phyloP scores from a whole-genome alignment of 75 land plant genomes.

The Selaginella moellendorffii region DNA sequence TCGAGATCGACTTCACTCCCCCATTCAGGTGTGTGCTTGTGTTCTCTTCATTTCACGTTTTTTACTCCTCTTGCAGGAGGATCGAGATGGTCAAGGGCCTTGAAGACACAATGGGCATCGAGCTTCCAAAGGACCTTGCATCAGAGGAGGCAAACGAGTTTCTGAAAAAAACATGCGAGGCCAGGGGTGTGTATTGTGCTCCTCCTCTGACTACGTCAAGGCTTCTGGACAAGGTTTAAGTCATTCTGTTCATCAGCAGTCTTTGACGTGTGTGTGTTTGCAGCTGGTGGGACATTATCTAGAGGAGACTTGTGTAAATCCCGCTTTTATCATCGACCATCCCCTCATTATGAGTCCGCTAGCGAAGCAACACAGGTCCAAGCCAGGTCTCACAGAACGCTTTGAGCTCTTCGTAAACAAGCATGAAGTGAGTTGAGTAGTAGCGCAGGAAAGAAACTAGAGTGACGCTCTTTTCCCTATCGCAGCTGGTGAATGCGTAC shows the following conservation, averaged over 20 bases:
- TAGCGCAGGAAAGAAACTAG: neutral
- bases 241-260: neutral
- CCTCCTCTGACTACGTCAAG: constrained; percentile 88
- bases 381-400: constrained; percentile 70
- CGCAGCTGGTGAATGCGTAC: constrained; percentile 88
- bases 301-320: constrained; percentile 79
- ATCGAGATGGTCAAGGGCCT: constrained; percentile 82
- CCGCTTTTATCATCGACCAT: constrained; percentile 88
- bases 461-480: neutral
- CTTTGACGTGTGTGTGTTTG: neutral
- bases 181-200: constrained; percentile 71
- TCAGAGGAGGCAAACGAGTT: constrained; percentile 68
- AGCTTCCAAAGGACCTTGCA: constrained; percentile 52
- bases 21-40: constrained; percentile 58
- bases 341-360: constrained; percentile 94
- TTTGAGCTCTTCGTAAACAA: constrained; percentile 91
- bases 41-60: neutral
- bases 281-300: constrained; percentile 75
- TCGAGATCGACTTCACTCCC: constrained; percentile 92
- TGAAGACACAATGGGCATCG: constrained; percentile 36
- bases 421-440: constrained; percentile 43
- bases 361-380: constrained; percentile 83
- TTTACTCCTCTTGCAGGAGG: constrained; percentile 47
- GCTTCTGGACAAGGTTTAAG: constrained; percentile 73
- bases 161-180: constrained; percentile 47